Evolutionary conservation across 2,329 filamentous ascomycete genomes (phyloP).

Genomic region (Teratosphaeriaceae sp.): DNA sequence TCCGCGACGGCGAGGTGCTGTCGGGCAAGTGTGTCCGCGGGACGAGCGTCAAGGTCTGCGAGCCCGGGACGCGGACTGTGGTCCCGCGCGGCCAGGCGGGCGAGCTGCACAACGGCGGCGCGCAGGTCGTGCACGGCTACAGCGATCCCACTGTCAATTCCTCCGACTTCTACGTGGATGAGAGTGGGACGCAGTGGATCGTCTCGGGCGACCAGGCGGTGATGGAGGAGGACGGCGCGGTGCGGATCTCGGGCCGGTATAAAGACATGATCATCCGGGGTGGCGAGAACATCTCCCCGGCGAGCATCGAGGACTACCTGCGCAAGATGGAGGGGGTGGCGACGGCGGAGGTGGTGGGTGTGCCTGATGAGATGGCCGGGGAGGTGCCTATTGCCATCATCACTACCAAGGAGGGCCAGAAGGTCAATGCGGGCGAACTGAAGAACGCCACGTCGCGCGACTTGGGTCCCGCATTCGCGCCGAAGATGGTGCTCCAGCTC

Average conservation of each 20-base stretch:
- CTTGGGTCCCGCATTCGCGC: slow-evolving; percentile 35
- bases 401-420: slow-evolving; percentile 27
- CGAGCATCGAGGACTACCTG: slow-evolving; percentile 31
- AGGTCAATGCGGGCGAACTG: slow-evolving; percentile 23
- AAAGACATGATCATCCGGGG: slow-evolving; percentile 42
- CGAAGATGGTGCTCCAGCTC: slow-evolving; percentile 38
- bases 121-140: slow-evolving; percentile 25
- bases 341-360: slow-evolving; percentile 38
- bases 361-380: slow-evolving; percentile 40
- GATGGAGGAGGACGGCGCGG: slow-evolving; percentile 40
- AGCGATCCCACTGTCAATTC: slow-evolving; percentile 23
- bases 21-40: slow-evolving; percentile 39
- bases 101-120: slow-evolving; percentile 27
- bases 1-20: slow-evolving; percentile 32
- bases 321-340: slow-evolving; percentile 29
- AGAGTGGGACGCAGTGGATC: slow-evolving; percentile 49
- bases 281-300: slow-evolving; percentile 58
- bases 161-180: slow-evolving; percentile 26
- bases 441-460: slow-evolving; percentile 32
- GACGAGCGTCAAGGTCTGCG: slow-evolving; percentile 29
- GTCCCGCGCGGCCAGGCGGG: slow-evolving; percentile 24
- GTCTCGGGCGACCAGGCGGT: slow-evolving; percentile 56
- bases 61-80: slow-evolving; percentile 19
- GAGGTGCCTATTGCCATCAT: slow-evolving; percentile 45
- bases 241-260: slow-evolving; percentile 28